Percentiles rank a stretch among this genome's conserved stretches.
Evolutionary conservation across 2,329 filamentous ascomycete genomes (phyloP).

Genomic region (Ophiosphaerella narmari): DNA sequence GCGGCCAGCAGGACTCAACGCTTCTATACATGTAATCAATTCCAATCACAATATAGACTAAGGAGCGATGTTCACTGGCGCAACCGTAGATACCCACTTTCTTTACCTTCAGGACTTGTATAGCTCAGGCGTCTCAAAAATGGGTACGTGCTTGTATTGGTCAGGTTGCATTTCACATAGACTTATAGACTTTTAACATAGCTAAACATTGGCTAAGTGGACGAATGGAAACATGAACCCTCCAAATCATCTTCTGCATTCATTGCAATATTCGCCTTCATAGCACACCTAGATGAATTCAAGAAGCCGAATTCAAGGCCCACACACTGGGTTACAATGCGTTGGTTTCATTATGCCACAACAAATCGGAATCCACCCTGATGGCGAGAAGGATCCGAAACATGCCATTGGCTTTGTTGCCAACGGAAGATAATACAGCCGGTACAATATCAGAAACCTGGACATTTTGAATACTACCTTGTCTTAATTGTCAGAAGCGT

Average conservation of each 20-base stretch:
- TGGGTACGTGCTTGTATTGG: constrained; percentile 14
- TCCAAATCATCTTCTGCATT: too few relatives aligned
- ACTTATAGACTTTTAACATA: constrained; percentile 4
- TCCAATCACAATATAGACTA: constrained; percentile 11
- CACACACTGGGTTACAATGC: too few relatives aligned
- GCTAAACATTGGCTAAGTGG: too few relatives aligned
- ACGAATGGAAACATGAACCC: too few relatives aligned
- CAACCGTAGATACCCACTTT: constrained; percentile 21
- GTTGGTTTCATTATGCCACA: neutral
- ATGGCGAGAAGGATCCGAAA: constrained; percentile 1
- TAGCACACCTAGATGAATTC: too few relatives aligned
- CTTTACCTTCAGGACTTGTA: constrained; percentile 20
- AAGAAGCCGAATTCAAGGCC: too few relatives aligned
- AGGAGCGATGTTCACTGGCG: constrained; percentile 6
- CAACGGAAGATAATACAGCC: neutral
- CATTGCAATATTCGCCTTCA: too few relatives aligned
- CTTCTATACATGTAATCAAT: constrained; percentile 17
- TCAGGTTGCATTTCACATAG: constrained; percentile 6
- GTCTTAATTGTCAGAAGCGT: constrained; percentile 11
- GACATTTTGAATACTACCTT: constrained; percentile 1
- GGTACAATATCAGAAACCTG: neutral
- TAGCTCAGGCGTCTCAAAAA: constrained; percentile 31
- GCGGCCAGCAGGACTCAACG: constrained; percentile 24
- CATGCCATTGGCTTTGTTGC: constrained; percentile 10
- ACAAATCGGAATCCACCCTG: neutral